Conservation (phyloP, 805 yeast species). For the Hanseniaspora taiwanica region DNA sequence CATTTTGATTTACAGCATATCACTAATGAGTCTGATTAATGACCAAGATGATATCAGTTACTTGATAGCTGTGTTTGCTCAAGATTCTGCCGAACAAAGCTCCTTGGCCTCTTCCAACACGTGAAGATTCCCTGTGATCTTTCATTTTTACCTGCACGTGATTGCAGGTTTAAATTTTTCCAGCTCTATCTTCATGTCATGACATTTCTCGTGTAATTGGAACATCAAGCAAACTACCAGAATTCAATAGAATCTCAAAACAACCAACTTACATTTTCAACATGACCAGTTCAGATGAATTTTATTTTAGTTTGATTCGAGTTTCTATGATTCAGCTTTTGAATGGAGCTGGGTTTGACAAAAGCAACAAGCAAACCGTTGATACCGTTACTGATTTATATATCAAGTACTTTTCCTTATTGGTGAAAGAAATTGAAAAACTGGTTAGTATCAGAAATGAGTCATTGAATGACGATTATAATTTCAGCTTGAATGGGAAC, state of each 20-base stretch:
- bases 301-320: constrained; percentile 34
- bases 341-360: constrained; percentile 74
- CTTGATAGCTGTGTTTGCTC: background rate
- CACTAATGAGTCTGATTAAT: background rate
- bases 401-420: constrained; percentile 43
- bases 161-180: too few species aligned
- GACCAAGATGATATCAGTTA: background rate
- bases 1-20: background rate
- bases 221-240: too few species aligned
- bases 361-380: constrained; percentile 55
- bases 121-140: too few species aligned
- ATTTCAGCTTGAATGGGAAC: constrained; percentile 2
- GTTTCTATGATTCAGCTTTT: constrained; percentile 42
- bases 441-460: constrained; percentile 28
- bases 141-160: too few species aligned
- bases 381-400: constrained; percentile 71
- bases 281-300: constrained; percentile 20
- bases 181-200: too few species aligned
- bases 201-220: too few species aligned
- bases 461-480: constrained; percentile 33
- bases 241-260: background rate
- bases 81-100: too few species aligned
- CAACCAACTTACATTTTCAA: background rate
- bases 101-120: too few species aligned
- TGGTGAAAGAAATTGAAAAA: constrained; percentile 37